Base-by-base conservation (phyloP, 2,329 filamentous ascomycete species). In the Scopulariopsis brevicaulis region DNA sequence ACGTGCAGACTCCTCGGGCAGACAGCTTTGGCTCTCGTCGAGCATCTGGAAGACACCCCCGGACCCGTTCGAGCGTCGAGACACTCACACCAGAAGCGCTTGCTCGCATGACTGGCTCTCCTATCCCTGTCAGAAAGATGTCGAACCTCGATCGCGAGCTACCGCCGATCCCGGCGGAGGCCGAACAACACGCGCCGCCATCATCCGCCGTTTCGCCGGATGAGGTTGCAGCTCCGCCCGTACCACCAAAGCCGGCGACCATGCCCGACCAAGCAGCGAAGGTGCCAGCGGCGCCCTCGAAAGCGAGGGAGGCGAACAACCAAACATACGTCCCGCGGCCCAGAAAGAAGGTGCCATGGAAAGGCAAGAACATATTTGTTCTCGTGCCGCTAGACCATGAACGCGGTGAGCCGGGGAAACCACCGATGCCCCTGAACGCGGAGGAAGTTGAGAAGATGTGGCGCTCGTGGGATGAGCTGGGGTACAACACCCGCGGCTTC, bases 271-370 rank as follows among this genome's bases (percentile, higher is more conserved):
- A 55, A 20, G 55, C 69, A 43, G 62, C 57, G 53, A 67, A 62
- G 60, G 60, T 61, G 28, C 70, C 71, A 22, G 62, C 62, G 12
- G 73, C 73, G 1, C 73, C 73, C 3, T 66, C 64, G n/a, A 71
- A 69, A 58, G 74, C 71, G 61, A 66, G 69, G 51, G 62, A 72
- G 15, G 69, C 71, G 1, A 73, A 71, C 56, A 72, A 73, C 28
- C 66, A 71, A 6, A 68, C 71, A 2, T 68, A 72, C 53, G 80
- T 80, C 6, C 81, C 82, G n/a, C 74, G 82, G 14, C 62, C 81
- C 8, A 89, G 81, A 72, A 91, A 88, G 68, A 89, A 86, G 71
- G 76, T 92, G 2, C 78, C 80, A 53, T 91, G 87, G 86, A 86
- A 80, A 65, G 86, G 85, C 59, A 91, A 90, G 72, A 84, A 82